These are phyloP conservation scores for Schizophyllum commune DNA, from an alignment of 1,284 basidiomycete species.

Conservation along the genomic window DNA sequence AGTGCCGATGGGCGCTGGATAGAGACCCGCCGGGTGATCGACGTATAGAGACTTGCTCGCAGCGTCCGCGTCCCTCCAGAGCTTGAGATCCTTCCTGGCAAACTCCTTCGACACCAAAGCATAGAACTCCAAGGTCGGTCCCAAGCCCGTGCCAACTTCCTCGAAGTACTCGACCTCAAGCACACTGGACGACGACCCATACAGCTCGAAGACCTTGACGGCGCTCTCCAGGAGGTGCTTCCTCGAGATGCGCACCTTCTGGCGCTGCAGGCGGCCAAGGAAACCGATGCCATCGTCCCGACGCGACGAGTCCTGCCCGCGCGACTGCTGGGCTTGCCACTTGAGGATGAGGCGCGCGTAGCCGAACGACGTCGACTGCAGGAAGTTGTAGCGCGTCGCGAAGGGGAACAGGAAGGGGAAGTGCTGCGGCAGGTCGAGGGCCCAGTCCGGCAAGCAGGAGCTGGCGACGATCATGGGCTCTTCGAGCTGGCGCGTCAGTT, in stretches of 20 bases:
- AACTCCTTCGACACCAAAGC: slow-evolving; percentile 91
- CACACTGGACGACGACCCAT: slow-evolving; percentile 87
- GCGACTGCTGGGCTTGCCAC: slow-evolving; percentile 79
- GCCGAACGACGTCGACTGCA: slow-evolving; percentile 96
- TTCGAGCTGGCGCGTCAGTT: slow-evolving; percentile 94
- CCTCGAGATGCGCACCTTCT: slow-evolving; percentile 95
- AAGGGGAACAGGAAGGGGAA: slow-evolving; percentile 99
- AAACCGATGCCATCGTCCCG: slow-evolving; percentile 89
- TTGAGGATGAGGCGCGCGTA: slow-evolving; percentile 90
- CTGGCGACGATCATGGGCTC: slow-evolving; percentile 99
- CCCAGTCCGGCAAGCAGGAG: slow-evolving; percentile 95
- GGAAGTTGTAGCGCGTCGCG: slow-evolving; percentile 92
- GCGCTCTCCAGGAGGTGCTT: slow-evolving; percentile 95
- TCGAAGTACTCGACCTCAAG: slow-evolving; percentile 99
- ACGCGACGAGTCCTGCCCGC: slow-evolving; percentile 62
- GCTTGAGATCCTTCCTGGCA: slow-evolving; percentile 76
- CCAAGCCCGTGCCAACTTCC: slow-evolving; percentile 96
- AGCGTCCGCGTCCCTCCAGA: slow-evolving; percentile 86
- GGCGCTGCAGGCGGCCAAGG: slow-evolving; percentile 86
- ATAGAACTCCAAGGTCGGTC: slow-evolving; percentile 98
- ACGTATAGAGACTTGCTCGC: slow-evolving; percentile 62
- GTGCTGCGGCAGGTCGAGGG: slow-evolving; percentile 85
- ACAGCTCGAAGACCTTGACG: slow-evolving; percentile 95
- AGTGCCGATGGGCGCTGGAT: slow-evolving; percentile 74
- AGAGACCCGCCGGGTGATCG: slow-evolving; percentile 78